Evolutionary conservation across 2,329 filamentous ascomycete species (phyloP).

Genomic region (Sporothrix pseudoabietina): DNA sequence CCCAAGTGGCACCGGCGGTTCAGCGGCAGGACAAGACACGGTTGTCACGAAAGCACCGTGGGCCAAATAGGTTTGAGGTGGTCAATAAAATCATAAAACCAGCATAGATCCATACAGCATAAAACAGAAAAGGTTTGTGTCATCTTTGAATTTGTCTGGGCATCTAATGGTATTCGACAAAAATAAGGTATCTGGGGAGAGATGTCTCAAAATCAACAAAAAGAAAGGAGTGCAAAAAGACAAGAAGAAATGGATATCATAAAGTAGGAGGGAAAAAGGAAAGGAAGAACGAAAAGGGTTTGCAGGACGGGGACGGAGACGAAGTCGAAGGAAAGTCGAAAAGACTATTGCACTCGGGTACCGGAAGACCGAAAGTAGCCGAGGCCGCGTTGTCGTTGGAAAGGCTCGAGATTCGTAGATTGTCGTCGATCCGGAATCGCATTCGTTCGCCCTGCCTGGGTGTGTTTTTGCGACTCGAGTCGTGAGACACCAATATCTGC

Average conservation of each 20-base stretch:
- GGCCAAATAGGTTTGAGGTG: conserved; percentile 40
- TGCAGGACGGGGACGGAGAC: neutral
- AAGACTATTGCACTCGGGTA: neutral
- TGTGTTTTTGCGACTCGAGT: neutral
- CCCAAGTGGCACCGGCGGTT: neutral
- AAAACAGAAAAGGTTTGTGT: neutral
- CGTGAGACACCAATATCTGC: neutral
- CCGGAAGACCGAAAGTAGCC: neutral
- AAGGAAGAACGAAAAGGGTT: conserved; percentile 24
- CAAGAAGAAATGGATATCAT: conserved; percentile 33
- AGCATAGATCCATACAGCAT: neutral
- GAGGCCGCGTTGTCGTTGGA: neutral
- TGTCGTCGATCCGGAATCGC: neutral
- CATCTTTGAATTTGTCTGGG: conserved; percentile 26
- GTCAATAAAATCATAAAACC: neutral
- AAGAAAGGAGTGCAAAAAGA: neutral
- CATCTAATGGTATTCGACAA: conserved; percentile 29
- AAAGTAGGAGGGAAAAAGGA: conserved; percentile 24
- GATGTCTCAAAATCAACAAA: conserved; percentile 20
- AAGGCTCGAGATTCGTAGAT: neutral
- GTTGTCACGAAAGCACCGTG: conserved; percentile 51
- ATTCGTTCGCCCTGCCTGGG: neutral
- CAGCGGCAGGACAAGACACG: conserved; percentile 8
- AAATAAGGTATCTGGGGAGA: conserved; percentile 17
- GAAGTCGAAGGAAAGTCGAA: neutral